Evolutionary conservation across 345 rosid genomes (phyloP), one percentile per base, ranked within the genome.

Genomic region (Litchi chinensis): DNA sequence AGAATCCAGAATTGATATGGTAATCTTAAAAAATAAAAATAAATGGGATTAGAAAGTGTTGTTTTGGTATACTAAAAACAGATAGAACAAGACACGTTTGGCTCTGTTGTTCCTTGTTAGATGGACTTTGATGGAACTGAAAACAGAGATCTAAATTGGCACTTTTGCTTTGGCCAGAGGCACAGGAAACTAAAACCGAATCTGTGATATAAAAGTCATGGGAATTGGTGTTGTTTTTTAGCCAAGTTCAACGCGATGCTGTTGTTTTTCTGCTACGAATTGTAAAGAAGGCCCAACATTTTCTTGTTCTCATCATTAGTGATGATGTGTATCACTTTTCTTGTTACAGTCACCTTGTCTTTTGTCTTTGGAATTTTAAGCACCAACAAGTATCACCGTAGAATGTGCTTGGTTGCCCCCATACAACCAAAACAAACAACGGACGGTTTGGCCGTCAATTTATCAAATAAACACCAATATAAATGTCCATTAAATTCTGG

Each of bases 291-390:
- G 40, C 46, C 62, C 32, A 70, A n/a, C 62, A 70, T 54, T 28
- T 64, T 56, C 13, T 52, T 12, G 15, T 46, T 37, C 68, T 46
- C 72, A 70, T 80, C 57, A 70, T 76, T 28, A 62, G 71, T 39
- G 60, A 16, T 52, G 65, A 74, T 68, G 65, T 62, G 48, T 68
- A 52, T 68, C 28, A 32, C 56, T 13, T 70, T 32, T 74, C 75
- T 70, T 54, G 60, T 56, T 59, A 3, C 26, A 10, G 60, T 9
- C n/a, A 59, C n/a, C 52, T 80, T 54, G 76, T 76, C 28, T 80
- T 26, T 54, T 26, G 62, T 54, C 54, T 66, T 80, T 80, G 76
- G 57, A 48, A 50, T 13, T 62, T 50, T 74, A 48, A 68, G 26
- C 43, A 10, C 21, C 2, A 8, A 6, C 13, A 40, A 19, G 57